Evolutionary conservation across 2,329 filamentous ascomycete genomes (phyloP).

Genomic region (Diaporthe destruens): DNA sequence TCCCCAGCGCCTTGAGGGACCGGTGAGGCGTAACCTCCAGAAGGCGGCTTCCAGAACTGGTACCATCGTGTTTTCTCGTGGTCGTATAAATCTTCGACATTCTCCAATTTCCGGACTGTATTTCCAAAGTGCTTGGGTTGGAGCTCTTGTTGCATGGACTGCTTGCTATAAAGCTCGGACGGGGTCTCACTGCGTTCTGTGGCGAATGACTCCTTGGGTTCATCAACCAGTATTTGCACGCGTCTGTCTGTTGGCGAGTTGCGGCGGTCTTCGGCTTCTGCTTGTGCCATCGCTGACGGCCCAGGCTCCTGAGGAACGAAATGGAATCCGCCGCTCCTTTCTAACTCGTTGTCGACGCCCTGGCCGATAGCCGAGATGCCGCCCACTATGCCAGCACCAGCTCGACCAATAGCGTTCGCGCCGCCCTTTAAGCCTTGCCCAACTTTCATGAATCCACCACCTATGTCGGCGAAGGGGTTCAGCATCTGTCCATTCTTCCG

Average conservation of each 20-base stretch:
- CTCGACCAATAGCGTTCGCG: constrained; percentile 56
- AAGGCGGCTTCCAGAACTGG: constrained; percentile 74
- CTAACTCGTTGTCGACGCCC: constrained; percentile 65
- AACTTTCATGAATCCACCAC: constrained; percentile 59
- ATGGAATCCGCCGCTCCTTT: constrained; percentile 68
- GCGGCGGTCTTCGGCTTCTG: constrained; percentile 45
- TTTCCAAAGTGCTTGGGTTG: constrained; percentile 57
- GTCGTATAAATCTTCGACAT: constrained; percentile 63
- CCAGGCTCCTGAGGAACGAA: constrained; percentile 47
- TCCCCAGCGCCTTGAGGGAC: constrained; percentile 68
- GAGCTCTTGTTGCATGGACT: constrained; percentile 54
- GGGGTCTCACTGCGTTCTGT: constrained; percentile 52
- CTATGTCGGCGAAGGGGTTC: constrained; percentile 38
- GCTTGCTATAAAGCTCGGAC: constrained; percentile 52
- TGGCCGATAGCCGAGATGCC: constrained; percentile 61
- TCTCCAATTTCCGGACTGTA: constrained; percentile 64
- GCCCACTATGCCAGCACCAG: constrained; percentile 59
- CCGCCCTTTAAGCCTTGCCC: constrained; percentile 64
- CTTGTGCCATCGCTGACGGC: constrained; percentile 44
- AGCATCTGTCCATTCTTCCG: constrained; percentile 45
- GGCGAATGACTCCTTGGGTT: constrained; percentile 51
- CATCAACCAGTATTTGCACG: constrained; percentile 50
- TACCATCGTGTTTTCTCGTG: constrained; percentile 65
- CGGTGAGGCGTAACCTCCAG: constrained; percentile 71
- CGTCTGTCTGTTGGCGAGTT: constrained; percentile 43